Evolutionary conservation across 2,329 filamentous ascomycete species (phyloP), one percentile per base, ranked within the genome.

Genomic region (Hypoxylon sp.): DNA sequence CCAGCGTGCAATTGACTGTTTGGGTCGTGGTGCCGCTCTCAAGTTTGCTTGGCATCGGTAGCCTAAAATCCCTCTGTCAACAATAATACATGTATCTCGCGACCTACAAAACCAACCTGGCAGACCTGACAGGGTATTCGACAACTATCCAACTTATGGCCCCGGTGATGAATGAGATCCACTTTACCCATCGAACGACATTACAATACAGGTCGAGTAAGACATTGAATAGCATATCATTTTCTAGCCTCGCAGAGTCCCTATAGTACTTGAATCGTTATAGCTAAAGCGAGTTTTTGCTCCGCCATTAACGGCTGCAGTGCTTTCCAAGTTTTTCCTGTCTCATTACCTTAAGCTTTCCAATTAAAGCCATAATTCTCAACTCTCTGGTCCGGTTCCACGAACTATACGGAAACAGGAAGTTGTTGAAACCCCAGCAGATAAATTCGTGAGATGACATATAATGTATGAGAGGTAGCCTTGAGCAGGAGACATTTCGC

Each of bases 21-120:
- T 50, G 48, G 52, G 34, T 55, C 43, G 38, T n/a, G 30, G 58
- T 53, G 28, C 52, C 38, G 13, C 38, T 30, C 19, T 38, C 60
- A 30, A 49, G 60, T 61, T 59, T 62, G 59, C 58, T 25, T 59
- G n/a, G 46, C 34, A 13, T 66, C 53, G 32, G 36, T 65, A 51
- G 14, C 55, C 41, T 23, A 17, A 50, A 34, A n/a, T 52, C 30
- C 32, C 45, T 52, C 30, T 23, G 51, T 59, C 53, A 48, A 52
- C 46, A 23, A 32, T 43, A 56, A 50, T 32, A n/a, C n/a, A n/a
- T n/a, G n/a, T n/a, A 43, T 41, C n/a, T 28, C 48, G 30, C 34
- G 23, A 17, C 14, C 50, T 43, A 36, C 19, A 36, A 61, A 28
- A 53, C 14, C 11, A 38, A 2, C 36, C 25, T 21, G 36, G 19